phyloP scores from a whole-genome alignment of 345 rosid genomes.

The Bretschneidera sinensis region DNA sequence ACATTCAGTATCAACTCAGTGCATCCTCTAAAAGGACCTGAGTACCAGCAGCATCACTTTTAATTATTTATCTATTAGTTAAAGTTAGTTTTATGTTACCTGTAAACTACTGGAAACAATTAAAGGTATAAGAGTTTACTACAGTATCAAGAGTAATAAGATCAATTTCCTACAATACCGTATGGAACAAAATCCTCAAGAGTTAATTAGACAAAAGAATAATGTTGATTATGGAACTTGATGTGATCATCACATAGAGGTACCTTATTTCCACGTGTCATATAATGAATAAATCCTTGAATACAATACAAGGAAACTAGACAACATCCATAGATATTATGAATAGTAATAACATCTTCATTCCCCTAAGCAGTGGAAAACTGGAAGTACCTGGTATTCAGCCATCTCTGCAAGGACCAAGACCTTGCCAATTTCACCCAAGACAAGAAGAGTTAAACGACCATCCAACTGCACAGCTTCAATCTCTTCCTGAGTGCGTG shows the following conservation, averaged over 20 bases:
- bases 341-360: not conserved
- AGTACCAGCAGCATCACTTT: too few relatives aligned
- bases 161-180: too few relatives aligned
- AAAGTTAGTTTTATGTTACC: not conserved
- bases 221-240: not conserved
- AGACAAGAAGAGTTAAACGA: conserved; percentile 83
- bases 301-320: not conserved
- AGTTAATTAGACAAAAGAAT: too few relatives aligned
- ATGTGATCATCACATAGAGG: too few relatives aligned
- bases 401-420: conserved; percentile 79
- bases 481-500: conserved; percentile 88
- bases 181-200: not conserved
- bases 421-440: conserved; percentile 84
- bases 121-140: too few relatives aligned
- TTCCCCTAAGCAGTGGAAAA: not conserved
- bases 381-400: conserved; percentile 77
- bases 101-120: not conserved
- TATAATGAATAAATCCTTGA: not conserved
- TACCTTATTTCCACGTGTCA: not conserved
- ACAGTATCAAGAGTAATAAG: too few relatives aligned
- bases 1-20: not conserved
- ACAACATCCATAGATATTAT: not conserved
- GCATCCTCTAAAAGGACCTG: too few relatives aligned
- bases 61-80: not conserved
- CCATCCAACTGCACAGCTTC: conserved; percentile 91